Conservation (phyloP, 768 basidiomycete species). For the Hemileccinum impolitum region DNA sequence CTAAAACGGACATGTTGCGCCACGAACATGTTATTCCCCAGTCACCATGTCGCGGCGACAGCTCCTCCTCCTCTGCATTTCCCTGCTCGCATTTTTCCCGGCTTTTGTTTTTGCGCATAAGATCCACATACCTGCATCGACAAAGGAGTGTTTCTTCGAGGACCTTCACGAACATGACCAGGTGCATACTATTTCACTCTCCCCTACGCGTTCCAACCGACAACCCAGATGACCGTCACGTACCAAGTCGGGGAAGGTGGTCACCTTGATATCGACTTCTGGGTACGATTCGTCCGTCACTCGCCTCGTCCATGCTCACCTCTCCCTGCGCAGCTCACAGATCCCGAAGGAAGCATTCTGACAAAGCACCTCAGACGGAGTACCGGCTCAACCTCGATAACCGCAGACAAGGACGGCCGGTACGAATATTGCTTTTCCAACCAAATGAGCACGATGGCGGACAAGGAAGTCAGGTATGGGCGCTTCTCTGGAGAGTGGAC, state of each 20-base stretch:
- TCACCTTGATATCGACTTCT: slow-evolving; percentile 96
- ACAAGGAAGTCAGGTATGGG: slow-evolving; percentile 85
- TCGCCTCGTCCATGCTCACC: not conserved
- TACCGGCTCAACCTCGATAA: slow-evolving; percentile 85
- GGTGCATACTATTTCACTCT: slow-evolving; percentile 37
- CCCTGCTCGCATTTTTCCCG: slow-evolving; percentile 32
- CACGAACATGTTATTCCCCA: not conserved
- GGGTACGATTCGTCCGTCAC: slow-evolving; percentile 47
- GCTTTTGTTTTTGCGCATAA: slow-evolving; percentile 55
- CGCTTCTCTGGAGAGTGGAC: not conserved
- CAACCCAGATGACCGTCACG: slow-evolving; percentile 90
- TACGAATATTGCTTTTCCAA: slow-evolving; percentile 99
- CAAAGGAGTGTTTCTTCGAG: slow-evolving; percentile 95
- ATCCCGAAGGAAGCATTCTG: slow-evolving; percentile 65
- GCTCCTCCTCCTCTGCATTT: slow-evolving; percentile 36
- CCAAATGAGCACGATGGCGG: slow-evolving; percentile 94
- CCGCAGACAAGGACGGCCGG: slow-evolving; percentile 82
- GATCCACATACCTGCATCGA: slow-evolving; percentile 71
- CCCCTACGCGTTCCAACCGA: not conserved
- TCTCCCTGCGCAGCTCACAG: slow-evolving; percentile 58
- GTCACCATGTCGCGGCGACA: too few relatives aligned
- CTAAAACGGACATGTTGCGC: slow-evolving; percentile 10
- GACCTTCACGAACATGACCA: slow-evolving; percentile 90
- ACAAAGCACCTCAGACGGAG: slow-evolving; percentile 83
- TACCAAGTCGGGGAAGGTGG: slow-evolving; percentile 99